Evolutionary conservation across 2,329 filamentous ascomycete genomes (phyloP).

Genomic region (Rhinocladiella similis): DNA sequence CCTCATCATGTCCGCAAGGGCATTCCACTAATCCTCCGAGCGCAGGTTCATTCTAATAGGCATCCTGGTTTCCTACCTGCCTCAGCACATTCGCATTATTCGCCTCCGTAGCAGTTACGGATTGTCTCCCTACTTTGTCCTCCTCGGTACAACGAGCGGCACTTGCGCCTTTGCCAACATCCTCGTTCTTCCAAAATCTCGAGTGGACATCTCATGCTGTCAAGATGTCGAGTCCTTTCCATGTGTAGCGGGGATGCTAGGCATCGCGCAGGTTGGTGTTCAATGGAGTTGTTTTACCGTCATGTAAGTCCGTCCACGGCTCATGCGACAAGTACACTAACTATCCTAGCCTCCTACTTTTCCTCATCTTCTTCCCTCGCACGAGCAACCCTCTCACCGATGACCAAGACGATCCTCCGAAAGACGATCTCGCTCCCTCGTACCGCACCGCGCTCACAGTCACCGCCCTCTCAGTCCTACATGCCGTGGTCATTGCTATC

Average conservation of each 20-base stretch:
- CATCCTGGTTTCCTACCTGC: conserved; percentile 88
- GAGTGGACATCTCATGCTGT: conserved; percentile 83
- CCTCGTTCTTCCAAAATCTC: conserved; percentile 78
- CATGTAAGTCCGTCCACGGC: conserved; percentile 63
- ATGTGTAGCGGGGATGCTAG: conserved; percentile 81
- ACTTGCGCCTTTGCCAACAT: conserved; percentile 92
- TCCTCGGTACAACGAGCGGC: conserved; percentile 88
- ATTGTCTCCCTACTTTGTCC: conserved; percentile 91
- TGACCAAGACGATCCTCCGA: conserved; percentile 29
- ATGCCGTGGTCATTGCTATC: conserved; percentile 70
- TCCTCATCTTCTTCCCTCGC: conserved; percentile 87
- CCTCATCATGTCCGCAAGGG: neutral
- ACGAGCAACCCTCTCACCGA: conserved; percentile 52
- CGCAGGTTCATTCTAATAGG: conserved; percentile 74
- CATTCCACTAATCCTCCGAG: neutral
- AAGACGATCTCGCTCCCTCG: conserved; percentile 49
- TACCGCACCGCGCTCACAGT: conserved; percentile 80
- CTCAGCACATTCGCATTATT: conserved; percentile 92
- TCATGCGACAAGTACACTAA: neutral
- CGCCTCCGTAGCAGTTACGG: conserved; percentile 82
- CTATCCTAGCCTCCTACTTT: conserved; percentile 74
- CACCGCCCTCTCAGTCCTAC: conserved; percentile 69
- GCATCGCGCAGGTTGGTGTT: conserved; percentile 84
- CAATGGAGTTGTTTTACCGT: conserved; percentile 91
- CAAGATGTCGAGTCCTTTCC: conserved; percentile 76